Percentiles rank a stretch among this genome's conserved stretches.
These are phyloP conservation scores for Suillus brevipes DNA, from an alignment of 768 basidiomycete species.

Conservation along the genomic window DNA sequence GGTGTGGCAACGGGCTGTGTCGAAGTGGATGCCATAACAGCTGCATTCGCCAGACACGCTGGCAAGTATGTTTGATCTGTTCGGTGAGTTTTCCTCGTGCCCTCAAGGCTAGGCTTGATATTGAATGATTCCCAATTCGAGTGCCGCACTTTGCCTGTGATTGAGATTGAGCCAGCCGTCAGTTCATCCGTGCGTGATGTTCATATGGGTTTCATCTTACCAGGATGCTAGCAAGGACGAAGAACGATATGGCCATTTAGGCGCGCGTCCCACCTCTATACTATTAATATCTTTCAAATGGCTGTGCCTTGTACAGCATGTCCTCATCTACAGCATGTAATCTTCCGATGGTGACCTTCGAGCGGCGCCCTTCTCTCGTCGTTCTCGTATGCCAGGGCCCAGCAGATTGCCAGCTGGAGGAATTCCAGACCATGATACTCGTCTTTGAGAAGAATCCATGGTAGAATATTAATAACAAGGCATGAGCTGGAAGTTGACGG, in stretches of 20 bases:
- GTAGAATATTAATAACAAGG: constrained; percentile 53
- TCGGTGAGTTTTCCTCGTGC: neutral
- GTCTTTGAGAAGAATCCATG: constrained; percentile 79
- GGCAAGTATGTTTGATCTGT: neutral
- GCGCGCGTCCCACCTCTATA: neutral
- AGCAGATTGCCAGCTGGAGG: too few relatives aligned
- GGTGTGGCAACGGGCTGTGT: neutral
- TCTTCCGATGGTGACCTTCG: too few relatives aligned
- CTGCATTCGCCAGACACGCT: neutral
- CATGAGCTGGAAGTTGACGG: constrained; percentile 52
- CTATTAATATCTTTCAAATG: neutral
- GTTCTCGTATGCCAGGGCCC: too few relatives aligned
- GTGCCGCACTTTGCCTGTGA: neutral
- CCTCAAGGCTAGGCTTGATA: neutral
- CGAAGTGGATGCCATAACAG: neutral
- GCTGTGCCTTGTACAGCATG: neutral
- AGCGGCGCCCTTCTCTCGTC: too few relatives aligned
- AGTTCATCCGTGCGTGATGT: neutral
- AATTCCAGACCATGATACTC: constrained; percentile 53
- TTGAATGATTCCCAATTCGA: neutral
- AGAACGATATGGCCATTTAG: neutral
- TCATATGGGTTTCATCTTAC: neutral
- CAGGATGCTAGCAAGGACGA: neutral
- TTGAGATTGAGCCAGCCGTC: neutral
- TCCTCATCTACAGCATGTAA: neutral